Conservation (phyloP, 371 early-diverging fungal genomes). For the Rhizopus stolonifer region DNA sequence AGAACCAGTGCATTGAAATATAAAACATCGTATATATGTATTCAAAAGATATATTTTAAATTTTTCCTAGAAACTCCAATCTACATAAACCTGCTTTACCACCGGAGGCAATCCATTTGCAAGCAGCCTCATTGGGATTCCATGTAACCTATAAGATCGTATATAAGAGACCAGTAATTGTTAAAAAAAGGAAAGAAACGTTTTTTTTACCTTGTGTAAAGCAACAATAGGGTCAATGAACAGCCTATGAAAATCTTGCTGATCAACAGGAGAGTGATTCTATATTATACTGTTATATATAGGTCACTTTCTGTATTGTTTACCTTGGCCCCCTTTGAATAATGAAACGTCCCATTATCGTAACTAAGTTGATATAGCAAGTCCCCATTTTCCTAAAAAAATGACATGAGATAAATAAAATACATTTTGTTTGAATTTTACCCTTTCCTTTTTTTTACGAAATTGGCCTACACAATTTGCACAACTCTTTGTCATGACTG, state of each 20-base stretch:
- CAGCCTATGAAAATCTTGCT: background rate
- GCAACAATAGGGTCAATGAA: conserved; percentile 10
- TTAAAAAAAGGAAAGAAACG: background rate
- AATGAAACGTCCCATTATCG: background rate
- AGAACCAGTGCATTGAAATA: background rate
- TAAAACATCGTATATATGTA: no score
- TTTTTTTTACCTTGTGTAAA: conserved; percentile 10
- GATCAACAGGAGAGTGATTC: background rate
- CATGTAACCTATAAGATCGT: conserved; percentile 15
- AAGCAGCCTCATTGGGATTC: conserved; percentile 21
- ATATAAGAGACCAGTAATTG: background rate
- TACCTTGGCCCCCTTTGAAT: background rate
- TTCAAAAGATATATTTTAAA: no score
- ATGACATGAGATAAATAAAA: background rate
- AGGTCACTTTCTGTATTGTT: background rate
- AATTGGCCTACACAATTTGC: background rate
- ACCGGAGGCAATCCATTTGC: conserved; percentile 30
- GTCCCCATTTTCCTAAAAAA: background rate
- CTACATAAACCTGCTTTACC: conserved; percentile 32
- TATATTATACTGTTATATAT: background rate
- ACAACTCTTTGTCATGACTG: background rate
- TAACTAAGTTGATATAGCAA: conserved; percentile 1
- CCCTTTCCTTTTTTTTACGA: background rate
- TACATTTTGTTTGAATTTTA: background rate
- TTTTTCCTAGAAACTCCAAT: conserved; percentile 23